phyloP scores from a whole-genome alignment of 805 yeast genomes.

The Metschnikowia shivogae region DNA sequence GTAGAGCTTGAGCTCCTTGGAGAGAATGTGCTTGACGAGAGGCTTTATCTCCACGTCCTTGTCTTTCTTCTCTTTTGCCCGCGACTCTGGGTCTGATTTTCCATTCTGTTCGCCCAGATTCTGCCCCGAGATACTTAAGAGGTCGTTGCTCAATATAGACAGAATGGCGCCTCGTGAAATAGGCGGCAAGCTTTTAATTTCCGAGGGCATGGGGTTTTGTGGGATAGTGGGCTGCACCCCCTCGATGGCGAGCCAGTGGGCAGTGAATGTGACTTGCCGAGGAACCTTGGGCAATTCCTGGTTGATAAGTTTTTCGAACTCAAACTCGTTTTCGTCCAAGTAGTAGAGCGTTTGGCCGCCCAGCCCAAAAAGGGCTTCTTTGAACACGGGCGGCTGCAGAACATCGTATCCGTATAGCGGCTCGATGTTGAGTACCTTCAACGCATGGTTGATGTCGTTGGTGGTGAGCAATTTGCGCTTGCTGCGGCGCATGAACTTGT shows the following conservation, averaged over 20 bases:
- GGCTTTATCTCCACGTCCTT: constrained; percentile 72
- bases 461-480: constrained; percentile 80
- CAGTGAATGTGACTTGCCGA: constrained; percentile 84
- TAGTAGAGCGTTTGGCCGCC: constrained; percentile 93
- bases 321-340: constrained; percentile 88
- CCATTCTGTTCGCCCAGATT: constrained; percentile 5
- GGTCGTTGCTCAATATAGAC: constrained; percentile 39
- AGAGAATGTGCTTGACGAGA: constrained; percentile 87
- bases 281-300: constrained; percentile 96
- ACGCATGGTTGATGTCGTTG: constrained; percentile 74
- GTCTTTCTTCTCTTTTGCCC: constrained; percentile 26
- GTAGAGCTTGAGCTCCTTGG: constrained; percentile 89
- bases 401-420: constrained; percentile 88
- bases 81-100: constrained; percentile 26
- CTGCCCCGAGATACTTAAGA: constrained; percentile 23
- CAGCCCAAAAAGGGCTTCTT: constrained; percentile 77
- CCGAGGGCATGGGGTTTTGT: constrained; percentile 85
- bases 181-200: constrained; percentile 74
- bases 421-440: constrained; percentile 84
- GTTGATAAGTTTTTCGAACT: constrained; percentile 87
- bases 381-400: constrained; percentile 66
- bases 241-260: constrained; percentile 97
- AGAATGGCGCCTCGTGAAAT: constrained; percentile 76
- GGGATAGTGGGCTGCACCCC: constrained; percentile 98
- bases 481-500: constrained; percentile 92